These are phyloP conservation scores for Drechmeria coniospora DNA, from an alignment of 2,329 filamentous ascomycete genomes.

Conservation along the genomic window DNA sequence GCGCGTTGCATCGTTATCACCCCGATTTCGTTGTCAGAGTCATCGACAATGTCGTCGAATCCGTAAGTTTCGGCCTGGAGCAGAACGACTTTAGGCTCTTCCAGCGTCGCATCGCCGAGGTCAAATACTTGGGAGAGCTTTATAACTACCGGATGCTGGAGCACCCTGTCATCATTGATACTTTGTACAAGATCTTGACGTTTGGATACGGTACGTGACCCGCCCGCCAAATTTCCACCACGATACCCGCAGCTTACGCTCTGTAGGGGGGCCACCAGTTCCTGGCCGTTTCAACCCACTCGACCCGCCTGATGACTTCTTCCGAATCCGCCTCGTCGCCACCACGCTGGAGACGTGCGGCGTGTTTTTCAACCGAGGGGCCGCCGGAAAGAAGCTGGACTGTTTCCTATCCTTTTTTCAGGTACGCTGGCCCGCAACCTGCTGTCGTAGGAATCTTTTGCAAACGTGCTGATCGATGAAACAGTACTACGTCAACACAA, in stretches of 20 bases:
- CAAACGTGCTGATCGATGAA: slow-evolving; percentile 1
- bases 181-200: slow-evolving; percentile 83
- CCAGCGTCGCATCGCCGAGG: slow-evolving; percentile 83
- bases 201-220: slow-evolving; percentile 59
- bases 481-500: slow-evolving; percentile 84
- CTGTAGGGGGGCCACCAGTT: slow-evolving; percentile 67
- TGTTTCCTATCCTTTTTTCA: slow-evolving; percentile 96
- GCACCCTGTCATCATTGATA: slow-evolving; percentile 88
- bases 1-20: slow-evolving; percentile 81
- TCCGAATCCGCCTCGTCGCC: slow-evolving; percentile 80
- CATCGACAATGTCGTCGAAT: slow-evolving; percentile 82
- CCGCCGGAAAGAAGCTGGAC: slow-evolving; percentile 90
- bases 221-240: background rate
- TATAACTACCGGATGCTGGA: slow-evolving; percentile 98
- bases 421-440: slow-evolving; percentile 21
- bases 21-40: slow-evolving; percentile 81
- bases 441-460: background rate
- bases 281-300: slow-evolving; percentile 63
- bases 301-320: slow-evolving; percentile 87
- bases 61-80: slow-evolving; percentile 75
- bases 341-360: slow-evolving; percentile 90
- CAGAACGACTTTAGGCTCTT: slow-evolving; percentile 97
- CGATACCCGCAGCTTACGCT: slow-evolving; percentile 7
- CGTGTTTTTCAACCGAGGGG: slow-evolving; percentile 86
- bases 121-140: slow-evolving; percentile 89